Evolutionary conservation across 225 moss, liverwort and hornwort genomes (phyloP).

Genomic region (Thuidium tamariscinum): DNA sequence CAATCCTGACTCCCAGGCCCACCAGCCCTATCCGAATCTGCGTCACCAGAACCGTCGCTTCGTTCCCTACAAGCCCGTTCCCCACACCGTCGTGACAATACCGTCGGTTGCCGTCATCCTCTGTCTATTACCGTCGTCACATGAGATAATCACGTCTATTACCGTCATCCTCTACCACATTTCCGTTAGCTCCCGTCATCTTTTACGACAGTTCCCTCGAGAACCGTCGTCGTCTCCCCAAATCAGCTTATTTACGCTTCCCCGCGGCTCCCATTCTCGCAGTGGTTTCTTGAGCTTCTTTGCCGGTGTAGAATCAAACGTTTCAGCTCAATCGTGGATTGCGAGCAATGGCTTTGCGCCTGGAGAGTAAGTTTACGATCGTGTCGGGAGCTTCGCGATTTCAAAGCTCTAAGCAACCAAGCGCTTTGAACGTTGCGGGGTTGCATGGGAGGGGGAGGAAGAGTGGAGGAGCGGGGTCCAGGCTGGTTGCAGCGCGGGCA

Average conservation of each 20-base stretch:
- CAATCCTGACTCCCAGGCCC: background rate
- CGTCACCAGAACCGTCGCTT: background rate
- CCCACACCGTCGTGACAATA: accelerated
- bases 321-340: background rate
- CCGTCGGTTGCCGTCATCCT: background rate
- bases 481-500: conserved; percentile 7
- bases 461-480: background rate
- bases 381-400: background rate
- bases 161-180: background rate
- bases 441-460: background rate
- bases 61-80: background rate
- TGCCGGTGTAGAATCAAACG: background rate
- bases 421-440: background rate
- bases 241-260: background rate
- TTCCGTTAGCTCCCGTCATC: background rate
- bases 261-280: background rate
- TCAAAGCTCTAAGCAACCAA: background rate
- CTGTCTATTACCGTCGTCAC: background rate
- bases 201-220: background rate
- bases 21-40: conserved; percentile 2
- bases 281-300: background rate
- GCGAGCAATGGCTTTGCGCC: conserved; percentile 4
- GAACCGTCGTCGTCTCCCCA: background rate
- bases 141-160: no score
- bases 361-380: background rate